These are phyloP conservation scores for Candida wancherniae DNA, from an alignment of 805 yeast species.

Conservation along the genomic window DNA sequence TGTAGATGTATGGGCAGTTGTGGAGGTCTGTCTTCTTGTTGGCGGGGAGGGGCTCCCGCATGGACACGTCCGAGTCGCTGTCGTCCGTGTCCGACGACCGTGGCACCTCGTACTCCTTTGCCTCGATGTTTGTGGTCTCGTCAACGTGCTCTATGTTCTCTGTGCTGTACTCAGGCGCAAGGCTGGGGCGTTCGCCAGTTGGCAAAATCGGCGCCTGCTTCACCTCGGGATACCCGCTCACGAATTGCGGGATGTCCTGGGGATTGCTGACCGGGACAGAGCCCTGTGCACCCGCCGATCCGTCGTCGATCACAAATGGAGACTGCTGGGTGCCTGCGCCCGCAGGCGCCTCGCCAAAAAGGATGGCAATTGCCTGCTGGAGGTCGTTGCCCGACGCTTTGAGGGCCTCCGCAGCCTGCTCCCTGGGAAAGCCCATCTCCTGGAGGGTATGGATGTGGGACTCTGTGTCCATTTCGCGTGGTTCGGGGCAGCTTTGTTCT, in stretches of 20 bases:
- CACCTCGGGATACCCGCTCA: constrained; percentile 9
- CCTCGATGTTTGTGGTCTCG: constrained; percentile 1
- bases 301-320: constrained; percentile 6
- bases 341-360: constrained; percentile 15
- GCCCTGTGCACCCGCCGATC: not conserved
- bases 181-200: constrained; percentile 5
- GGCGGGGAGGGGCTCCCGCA: constrained; percentile 7
- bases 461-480: constrained; percentile 12
- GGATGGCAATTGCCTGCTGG: constrained; percentile 16
- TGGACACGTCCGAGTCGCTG: constrained; percentile 2
- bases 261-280: constrained; percentile 28
- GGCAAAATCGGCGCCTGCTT: too few species aligned
- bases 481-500: too few species aligned
- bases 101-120: constrained; percentile 3
- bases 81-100: constrained; percentile 4
- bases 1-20: constrained; percentile 11
- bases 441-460: constrained; percentile 12
- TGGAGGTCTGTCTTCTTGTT: constrained; percentile 10
- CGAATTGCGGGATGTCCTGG: constrained; percentile 27
- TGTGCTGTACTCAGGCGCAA: constrained; percentile 4
- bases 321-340: constrained; percentile 11
- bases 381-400: constrained; percentile 13
- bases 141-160: constrained; percentile 6
- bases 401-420: constrained; percentile 17
- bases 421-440: constrained; percentile 18